Base-by-base conservation (phyloP, 768 basidiomycete species). In the Dacryopinax primogenitus region DNA sequence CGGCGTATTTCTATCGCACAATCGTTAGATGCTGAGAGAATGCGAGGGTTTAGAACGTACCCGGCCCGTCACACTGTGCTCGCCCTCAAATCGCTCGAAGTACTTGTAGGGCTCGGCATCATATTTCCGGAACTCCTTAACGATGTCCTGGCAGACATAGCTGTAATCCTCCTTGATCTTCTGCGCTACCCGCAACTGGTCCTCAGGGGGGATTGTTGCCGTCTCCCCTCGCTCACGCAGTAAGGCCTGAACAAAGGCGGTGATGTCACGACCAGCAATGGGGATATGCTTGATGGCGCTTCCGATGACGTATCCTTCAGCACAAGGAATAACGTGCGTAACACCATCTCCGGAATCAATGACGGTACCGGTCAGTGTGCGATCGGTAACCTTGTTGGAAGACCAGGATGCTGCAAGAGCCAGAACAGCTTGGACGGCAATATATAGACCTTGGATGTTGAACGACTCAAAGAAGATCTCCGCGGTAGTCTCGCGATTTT, bases 401-500 rank as follows among this genome's bases (percentile, higher is more conserved):
- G 92, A 84, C 96, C 96, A 98, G 0, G 92, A 94, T 0, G 95
- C 95, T 2, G 96, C 96, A 68, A 99, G 88, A 0, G 96, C 96
- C 11, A 99, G 86, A 3, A 99, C 96, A 35, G 96, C 96, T 74
- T 98, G 96, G 0, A 99, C 96, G 63, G 94, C 96, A 71, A 99
- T 98, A 76, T 98, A 98, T 45, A 97, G 82, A 23, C 95, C 95
- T 73, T 93, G 90, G 78, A 97, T 94, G 77, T 98, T 98, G 85
- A 99, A 99, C 0, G 92, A 95, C 77, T 99, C 96, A 76, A 98
- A 99, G 83, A 99, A 97, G 78, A 98, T 98, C 74, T 98, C 95
- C 21, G 96, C 96, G 0, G 95, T 98, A 75, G 95, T 95, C 76
- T 99, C 96, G 71, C 96, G 83, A 79, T 98, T 99, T 79, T 99